A percentile compares a stretch with the other conserved stretches of the same genome.
Evolutionary conservation across 495 filamentous ascomycete genomes (phyloP).

Genomic region (Pseudoneurospora amorphoporcata): DNA sequence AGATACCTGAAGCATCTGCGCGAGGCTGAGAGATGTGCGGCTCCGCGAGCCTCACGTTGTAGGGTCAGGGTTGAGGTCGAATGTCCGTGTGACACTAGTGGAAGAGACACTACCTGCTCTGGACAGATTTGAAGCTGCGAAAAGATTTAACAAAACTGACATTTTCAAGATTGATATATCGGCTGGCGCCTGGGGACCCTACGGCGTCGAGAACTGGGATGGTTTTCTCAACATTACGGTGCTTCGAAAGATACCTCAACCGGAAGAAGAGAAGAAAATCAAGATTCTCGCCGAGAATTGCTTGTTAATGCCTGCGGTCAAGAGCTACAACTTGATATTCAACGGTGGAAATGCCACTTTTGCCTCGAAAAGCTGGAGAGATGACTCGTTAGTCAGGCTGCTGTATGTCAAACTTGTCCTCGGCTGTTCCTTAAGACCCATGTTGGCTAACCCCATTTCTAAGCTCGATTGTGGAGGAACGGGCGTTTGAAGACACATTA

Average conservation of each 20-base stretch:
- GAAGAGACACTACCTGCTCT: not conserved
- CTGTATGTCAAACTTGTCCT: not conserved
- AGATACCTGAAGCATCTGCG: too few species aligned
- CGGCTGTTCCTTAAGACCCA: too few species aligned
- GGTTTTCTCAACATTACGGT: not conserved
- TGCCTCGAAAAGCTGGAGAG: not conserved
- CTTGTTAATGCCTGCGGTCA: not conserved
- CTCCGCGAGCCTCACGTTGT: too few species aligned
- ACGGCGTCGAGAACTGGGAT: not conserved
- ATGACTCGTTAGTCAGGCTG: not conserved
- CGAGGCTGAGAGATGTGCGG: too few species aligned
- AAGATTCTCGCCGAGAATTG: not conserved
- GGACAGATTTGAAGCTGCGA: not conserved
- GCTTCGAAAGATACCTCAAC: not conserved
- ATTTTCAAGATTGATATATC: not conserved
- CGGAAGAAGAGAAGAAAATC: not conserved
- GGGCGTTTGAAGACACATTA: too few species aligned
- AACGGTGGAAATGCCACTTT: not conserved
- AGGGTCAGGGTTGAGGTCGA: too few species aligned
- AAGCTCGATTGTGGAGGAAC: too few species aligned
- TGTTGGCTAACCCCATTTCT: too few species aligned
- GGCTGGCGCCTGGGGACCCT: too few species aligned
- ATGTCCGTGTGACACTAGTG: too few species aligned
- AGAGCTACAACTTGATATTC: not conserved
- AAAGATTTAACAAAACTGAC: not conserved